phyloP scores from a whole-genome alignment of 768 basidiomycete species.

The Pulveroboletus sp. region DNA sequence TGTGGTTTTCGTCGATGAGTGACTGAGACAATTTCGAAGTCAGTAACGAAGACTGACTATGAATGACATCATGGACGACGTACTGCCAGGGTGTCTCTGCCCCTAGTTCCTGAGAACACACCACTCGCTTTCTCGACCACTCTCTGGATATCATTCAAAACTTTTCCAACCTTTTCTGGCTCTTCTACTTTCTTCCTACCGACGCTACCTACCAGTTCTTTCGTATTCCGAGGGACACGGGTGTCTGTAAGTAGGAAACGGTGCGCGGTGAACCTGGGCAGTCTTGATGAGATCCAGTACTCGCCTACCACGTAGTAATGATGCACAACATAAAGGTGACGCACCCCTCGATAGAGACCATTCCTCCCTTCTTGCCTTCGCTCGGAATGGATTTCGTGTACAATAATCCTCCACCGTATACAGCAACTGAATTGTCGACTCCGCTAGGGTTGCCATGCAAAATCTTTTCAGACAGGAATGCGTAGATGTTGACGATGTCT shows the following conservation, averaged over 20 bases:
- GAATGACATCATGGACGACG: slow-evolving; percentile 28
- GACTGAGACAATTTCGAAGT: slow-evolving; percentile 38
- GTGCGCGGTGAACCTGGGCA: slow-evolving; percentile 80
- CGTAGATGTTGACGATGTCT: slow-evolving; percentile 86
- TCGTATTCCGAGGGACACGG: slow-evolving; percentile 89
- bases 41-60: neutral
- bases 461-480: slow-evolving; percentile 93
- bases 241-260: slow-evolving; percentile 91
- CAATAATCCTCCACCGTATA: slow-evolving; percentile 87
- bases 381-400: slow-evolving; percentile 67
- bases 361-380: slow-evolving; percentile 66
- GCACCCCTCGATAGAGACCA: slow-evolving; percentile 84
- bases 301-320: neutral
- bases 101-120: slow-evolving; percentile 55
- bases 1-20: slow-evolving; percentile 87
- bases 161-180: slow-evolving; percentile 76
- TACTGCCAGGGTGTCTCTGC: slow-evolving; percentile 43
- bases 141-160: slow-evolving; percentile 75
- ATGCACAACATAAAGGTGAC: slow-evolving; percentile 22
- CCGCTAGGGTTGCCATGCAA: slow-evolving; percentile 97
- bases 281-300: slow-evolving; percentile 5
- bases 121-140: slow-evolving; percentile 81
- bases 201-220: slow-evolving; percentile 90
- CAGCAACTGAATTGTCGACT: slow-evolving; percentile 92
- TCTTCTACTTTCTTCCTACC: slow-evolving; percentile 69